Evolutionary conservation across 2,329 filamentous ascomycete species (phyloP), one percentile per base, ranked within the genome.

Genomic region (Elsinoe fawcettii): DNA sequence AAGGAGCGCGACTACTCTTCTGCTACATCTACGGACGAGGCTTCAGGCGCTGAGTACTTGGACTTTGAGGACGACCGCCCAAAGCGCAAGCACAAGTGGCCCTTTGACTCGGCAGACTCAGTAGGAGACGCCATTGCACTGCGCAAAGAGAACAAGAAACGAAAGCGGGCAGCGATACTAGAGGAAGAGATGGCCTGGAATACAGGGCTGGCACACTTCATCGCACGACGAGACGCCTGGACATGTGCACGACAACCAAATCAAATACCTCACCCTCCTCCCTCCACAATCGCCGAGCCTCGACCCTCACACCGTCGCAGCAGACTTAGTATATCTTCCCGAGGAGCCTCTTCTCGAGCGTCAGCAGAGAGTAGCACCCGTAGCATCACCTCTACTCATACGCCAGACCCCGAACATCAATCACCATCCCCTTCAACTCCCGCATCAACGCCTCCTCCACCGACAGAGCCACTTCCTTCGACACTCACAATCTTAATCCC

Each of bases 201-300:
- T 65, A 77, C 85, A 36, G 92, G 92, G 0, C 70, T 96, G 58
- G 80, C 84, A n/a, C 87, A 86, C 68, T 97, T 89, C 72, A 81
- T 85, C 59, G 81, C 85, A 27, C 78, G 88, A 59, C 80, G 91
- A 51, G 84, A 96, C 72, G 84, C 83, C 5, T 97, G 92, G 92
- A 92, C 90, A 1, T 86, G 87, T 30, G 91, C 90, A 47, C 39
- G 54, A 8, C 54, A 25, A 22, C 54, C 54, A 4, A 34, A 39
- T 9, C 37, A 34, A 16, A 49, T 53, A 30, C 49, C 49, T 20
- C 14, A 11, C 12, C 30, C 18, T 12, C 32, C 49, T 20, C 6
- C 23, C 6, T 12, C 46, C n/a, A 12, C 25, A 14, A 20, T 34
- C 18, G 30, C 30, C 7, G 25, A 20, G 44, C 51, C 32, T 18